Evolutionary conservation across 768 basidiomycete genomes (phyloP).

Genomic region (Boletus sp.): DNA sequence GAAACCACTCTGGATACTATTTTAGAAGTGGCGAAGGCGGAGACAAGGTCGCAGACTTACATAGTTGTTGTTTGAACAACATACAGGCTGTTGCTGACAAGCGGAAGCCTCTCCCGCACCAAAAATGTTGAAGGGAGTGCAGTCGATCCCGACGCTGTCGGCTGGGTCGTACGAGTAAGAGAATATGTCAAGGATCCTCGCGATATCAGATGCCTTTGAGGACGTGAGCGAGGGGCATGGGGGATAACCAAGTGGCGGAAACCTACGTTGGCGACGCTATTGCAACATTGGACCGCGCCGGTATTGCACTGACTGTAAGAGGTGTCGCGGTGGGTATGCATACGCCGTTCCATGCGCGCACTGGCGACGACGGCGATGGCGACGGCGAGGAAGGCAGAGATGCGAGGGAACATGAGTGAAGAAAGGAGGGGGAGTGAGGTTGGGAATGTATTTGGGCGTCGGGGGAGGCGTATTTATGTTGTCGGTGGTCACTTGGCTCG

Average conservation of each 20-base stretch:
- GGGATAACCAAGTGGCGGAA: background rate
- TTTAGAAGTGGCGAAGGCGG: background rate
- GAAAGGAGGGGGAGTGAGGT: background rate
- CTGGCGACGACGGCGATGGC: slow-evolving; percentile 17
- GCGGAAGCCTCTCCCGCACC: slow-evolving; percentile 19
- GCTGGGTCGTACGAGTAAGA: slow-evolving; percentile 11
- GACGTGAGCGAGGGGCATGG: background rate
- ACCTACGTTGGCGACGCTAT: slow-evolving; percentile 20
- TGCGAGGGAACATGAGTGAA: slow-evolving; percentile 20
- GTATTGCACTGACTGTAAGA: slow-evolving; percentile 14
- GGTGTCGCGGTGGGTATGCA: slow-evolving; percentile 6
- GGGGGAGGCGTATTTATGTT: slow-evolving; percentile 22
- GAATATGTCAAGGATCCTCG: slow-evolving; percentile 1
- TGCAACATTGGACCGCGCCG: slow-evolving; percentile 20
- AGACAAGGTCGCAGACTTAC: slow-evolving; percentile 11
- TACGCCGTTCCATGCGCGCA: slow-evolving; percentile 23
- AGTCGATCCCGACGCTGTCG: slow-evolving; percentile 24
- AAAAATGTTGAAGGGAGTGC: slow-evolving; percentile 17
- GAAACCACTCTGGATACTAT: slow-evolving; percentile 7
- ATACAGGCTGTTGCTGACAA: slow-evolving; percentile 27
- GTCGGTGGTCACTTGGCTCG: background rate
- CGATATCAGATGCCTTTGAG: slow-evolving; percentile 12
- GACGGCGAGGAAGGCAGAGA: slow-evolving; percentile 18
- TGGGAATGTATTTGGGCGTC: background rate
- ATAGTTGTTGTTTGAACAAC: slow-evolving; percentile 17